Percentiles rank a stretch among this genome's conserved stretches.
These are phyloP conservation scores for Corylus americana DNA, from an alignment of 306 rosid genomes.

Conservation along the genomic window DNA sequence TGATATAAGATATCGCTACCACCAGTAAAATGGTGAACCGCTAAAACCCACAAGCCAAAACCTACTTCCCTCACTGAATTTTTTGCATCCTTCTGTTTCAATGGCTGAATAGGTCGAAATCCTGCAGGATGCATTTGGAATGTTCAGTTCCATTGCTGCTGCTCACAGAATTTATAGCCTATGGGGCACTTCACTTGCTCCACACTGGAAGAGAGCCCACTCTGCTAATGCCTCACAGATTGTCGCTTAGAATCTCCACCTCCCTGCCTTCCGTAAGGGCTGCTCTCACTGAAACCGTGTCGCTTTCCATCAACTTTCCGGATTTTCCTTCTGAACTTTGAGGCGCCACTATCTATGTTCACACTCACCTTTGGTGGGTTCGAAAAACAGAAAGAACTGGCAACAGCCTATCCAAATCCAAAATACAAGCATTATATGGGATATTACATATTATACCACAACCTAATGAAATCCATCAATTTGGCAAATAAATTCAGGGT, in stretches of 20 bases:
- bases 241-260: slow-evolving; percentile 2
- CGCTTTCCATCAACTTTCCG: slow-evolving; percentile 57
- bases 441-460: background rate
- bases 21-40: background rate
- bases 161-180: background rate
- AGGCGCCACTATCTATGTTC: slow-evolving; percentile 79
- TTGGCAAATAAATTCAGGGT: background rate
- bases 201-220: background rate
- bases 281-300: slow-evolving; percentile 61
- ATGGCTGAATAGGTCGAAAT: background rate
- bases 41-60: background rate
- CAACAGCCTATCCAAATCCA: slow-evolving; percentile 65
- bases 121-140: background rate
- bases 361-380: slow-evolving; percentile 85
- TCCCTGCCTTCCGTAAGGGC: slow-evolving; percentile 63
- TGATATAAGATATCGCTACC: too few species aligned
- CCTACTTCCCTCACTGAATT: too few species aligned
- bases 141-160: background rate
- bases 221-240: slow-evolving; percentile 40
- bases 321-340: slow-evolving; percentile 69
- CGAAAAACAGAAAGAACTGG: slow-evolving; percentile 80
- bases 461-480: background rate
- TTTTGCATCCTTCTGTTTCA: too few species aligned
- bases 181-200: background rate
- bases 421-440: slow-evolving; percentile 7